Evolutionary conservation across 164 flowering plant species (phyloP), one percentile per base, ranked within the genome.

Genomic region (Vitis riparia): DNA sequence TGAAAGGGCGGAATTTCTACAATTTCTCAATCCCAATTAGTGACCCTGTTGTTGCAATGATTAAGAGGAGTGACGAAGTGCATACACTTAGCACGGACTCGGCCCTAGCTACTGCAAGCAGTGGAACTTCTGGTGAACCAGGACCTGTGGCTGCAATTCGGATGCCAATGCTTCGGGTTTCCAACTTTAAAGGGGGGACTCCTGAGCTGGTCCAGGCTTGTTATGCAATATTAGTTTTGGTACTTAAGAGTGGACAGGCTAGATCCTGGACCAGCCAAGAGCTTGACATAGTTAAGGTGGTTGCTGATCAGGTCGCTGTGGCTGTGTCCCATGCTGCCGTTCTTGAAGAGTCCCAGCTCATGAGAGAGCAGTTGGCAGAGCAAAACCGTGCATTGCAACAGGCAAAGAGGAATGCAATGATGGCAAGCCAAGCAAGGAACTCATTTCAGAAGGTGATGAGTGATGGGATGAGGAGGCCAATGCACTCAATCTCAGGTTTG

Each of bases 301-400:
- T 95, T 19, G 97, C 98, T 19, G 99, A 93, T 79, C 99, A 95
- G 70, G 99, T 95, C 13, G 97, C 99, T 32, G 99, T 95, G 53
- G 99, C 99, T 16, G 78, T 95, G 51, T 95, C 99, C 57, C 99
- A 95, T 77, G 98, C 99, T 73, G 90, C 94, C 8, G 85, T 95
- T 48, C 87, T 95, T 2, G 98, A 95, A 76, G 99, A 95, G 67
- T 93, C 99, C 16, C 98, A 91, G 62, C 75, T 79, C 52, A 93
- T 95, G 94, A 88, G 94, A 67, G 97, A 95, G 66, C 86, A 87
- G 60, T 74, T 93, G 58, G 97, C 50, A 59, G 92, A 83, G 80
- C 96, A 90, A 72, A 95, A 95, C 60, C 87, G 91, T n/a, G 90
- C 87, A 0, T 77, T 95, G 71, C 94, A 89, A 58, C 90, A 76